Percentiles rank a stretch among this genome's conserved stretches.
These are phyloP conservation scores for Saururus chinensis DNA, from an alignment of 164 flowering plant species.

Conservation along the genomic window DNA sequence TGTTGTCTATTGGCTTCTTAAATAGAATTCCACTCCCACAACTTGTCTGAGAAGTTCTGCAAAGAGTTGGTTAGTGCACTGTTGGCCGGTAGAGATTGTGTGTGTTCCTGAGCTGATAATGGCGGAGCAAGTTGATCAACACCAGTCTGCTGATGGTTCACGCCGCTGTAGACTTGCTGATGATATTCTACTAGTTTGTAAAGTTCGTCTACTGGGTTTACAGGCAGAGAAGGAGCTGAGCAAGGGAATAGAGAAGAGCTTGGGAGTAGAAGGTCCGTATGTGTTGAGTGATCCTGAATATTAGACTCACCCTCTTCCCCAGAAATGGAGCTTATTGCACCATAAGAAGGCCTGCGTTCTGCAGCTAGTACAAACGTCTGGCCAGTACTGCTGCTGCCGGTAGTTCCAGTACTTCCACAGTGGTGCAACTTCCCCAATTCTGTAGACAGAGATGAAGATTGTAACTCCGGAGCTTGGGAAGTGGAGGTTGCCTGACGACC, in stretches of 20 bases:
- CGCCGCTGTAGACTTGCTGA: constrained; percentile 12
- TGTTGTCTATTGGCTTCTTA: constrained; percentile 24
- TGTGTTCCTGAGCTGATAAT: neutral
- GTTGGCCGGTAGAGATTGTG: constrained; percentile 12
- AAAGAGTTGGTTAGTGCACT: constrained; percentile 15
- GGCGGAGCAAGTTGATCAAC: constrained; percentile 15
- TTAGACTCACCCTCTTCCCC: constrained; percentile 22
- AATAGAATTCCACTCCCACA: constrained; percentile 71
- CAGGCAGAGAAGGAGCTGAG: constrained; percentile 12
- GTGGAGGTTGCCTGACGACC: constrained; percentile 3
- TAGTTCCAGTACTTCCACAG: constrained; percentile 8
- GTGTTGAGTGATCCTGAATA: constrained; percentile 4
- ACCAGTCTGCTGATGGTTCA: constrained; percentile 7
- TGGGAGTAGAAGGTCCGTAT: constrained; percentile 9
- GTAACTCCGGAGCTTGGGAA: constrained; percentile 14
- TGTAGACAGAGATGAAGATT: constrained; percentile 2
- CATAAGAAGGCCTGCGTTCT: constrained; percentile 30
- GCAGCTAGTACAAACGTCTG: constrained; percentile 11
- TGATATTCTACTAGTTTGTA: constrained; percentile 46
- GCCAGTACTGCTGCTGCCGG: constrained; percentile 30
- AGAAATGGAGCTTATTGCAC: constrained; percentile 25
- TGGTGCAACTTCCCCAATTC: constrained; percentile 17
- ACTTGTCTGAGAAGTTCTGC: constrained; percentile 34
- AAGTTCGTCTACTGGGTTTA: constrained; percentile 39
- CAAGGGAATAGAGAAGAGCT: constrained; percentile 10